Evolutionary conservation across 306 rosid species (phyloP).

Genomic region (Prunus dulcis): DNA sequence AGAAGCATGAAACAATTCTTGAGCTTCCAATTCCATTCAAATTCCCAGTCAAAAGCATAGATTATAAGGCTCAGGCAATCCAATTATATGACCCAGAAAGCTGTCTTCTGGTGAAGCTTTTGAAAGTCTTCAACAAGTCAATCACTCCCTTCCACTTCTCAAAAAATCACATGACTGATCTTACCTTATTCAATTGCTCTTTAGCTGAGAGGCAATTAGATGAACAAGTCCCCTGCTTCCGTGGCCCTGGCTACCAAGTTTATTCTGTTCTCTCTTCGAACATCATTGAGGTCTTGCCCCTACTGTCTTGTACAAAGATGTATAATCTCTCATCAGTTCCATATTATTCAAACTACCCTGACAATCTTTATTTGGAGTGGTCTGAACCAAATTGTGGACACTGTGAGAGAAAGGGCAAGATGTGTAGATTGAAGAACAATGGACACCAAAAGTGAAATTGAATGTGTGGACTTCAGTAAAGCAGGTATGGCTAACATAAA

Average conservation of each 20-base stretch:
- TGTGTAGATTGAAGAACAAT: slow-evolving; percentile 28
- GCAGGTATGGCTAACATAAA: not conserved
- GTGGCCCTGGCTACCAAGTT: slow-evolving; percentile 5
- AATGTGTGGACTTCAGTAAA: slow-evolving; percentile 7
- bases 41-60: slow-evolving; percentile 14
- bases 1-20: slow-evolving; percentile 5
- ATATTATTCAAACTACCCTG: not conserved
- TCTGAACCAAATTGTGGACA: slow-evolving; percentile 18
- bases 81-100: slow-evolving; percentile 2
- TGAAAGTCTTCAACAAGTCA: slow-evolving; percentile 4
- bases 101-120: slow-evolving; percentile 9
- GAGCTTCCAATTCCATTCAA: slow-evolving; percentile 28
- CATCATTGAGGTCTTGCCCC: too few relatives aligned
- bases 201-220: not conserved
- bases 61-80: slow-evolving; percentile 30
- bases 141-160: slow-evolving; percentile 19
- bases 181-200: slow-evolving; percentile 32
- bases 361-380: slow-evolving; percentile 20
- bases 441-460: not conserved
- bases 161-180: accelerated
- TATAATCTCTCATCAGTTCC: slow-evolving; percentile 3
- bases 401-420: slow-evolving; percentile 21
- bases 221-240: not conserved
- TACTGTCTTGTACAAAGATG: slow-evolving; percentile 26
- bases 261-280: too few relatives aligned